Evolutionary conservation across 2,329 filamentous ascomycete genomes (phyloP).

Genomic region (Trichoderma asperellum): DNA sequence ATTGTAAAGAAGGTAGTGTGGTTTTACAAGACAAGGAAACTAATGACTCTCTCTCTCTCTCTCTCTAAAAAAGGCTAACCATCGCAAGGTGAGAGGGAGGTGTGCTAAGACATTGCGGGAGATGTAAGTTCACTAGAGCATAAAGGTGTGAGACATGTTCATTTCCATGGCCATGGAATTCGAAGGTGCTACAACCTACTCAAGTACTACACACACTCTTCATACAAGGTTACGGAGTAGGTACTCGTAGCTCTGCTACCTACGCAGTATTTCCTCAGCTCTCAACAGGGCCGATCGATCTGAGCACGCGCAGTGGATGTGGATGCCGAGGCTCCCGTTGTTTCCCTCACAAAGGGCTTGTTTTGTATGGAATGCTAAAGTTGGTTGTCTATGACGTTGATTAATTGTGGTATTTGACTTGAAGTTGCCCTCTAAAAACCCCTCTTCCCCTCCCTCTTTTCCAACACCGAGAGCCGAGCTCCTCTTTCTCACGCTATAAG

Average conservation of each 20-base stretch:
- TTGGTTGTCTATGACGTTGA: neutral
- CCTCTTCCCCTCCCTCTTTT: neutral
- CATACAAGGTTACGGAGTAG: neutral
- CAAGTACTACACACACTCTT: neutral
- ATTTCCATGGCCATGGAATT: neutral
- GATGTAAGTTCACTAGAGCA: neutral
- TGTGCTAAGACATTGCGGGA: slow-evolving; percentile 6
- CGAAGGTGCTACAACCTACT: neutral
- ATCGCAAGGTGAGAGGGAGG: neutral
- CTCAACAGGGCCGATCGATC: slow-evolving; percentile 8
- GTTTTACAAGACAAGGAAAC: too few species aligned
- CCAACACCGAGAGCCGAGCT: neutral
- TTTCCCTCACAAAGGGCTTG: slow-evolving; percentile 9
- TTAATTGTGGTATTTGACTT: slow-evolving; percentile 1
- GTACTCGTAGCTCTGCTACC: neutral
- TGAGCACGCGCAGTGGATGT: neutral
- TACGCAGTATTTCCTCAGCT: neutral
- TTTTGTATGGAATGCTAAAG: slow-evolving; percentile 7
- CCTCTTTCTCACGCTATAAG: slow-evolving; percentile 6
- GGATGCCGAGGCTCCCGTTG: neutral
- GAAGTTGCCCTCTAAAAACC: neutral
- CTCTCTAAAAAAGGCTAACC: neutral
- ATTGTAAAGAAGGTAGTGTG: neutral
- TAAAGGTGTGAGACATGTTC: neutral
- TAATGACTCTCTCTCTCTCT: neutral